A percentile compares a stretch with the other conserved stretches of the same genome.
phyloP scores from a whole-genome alignment of 192 early-diverging fungal genomes.

The Entrophospora sp. region DNA sequence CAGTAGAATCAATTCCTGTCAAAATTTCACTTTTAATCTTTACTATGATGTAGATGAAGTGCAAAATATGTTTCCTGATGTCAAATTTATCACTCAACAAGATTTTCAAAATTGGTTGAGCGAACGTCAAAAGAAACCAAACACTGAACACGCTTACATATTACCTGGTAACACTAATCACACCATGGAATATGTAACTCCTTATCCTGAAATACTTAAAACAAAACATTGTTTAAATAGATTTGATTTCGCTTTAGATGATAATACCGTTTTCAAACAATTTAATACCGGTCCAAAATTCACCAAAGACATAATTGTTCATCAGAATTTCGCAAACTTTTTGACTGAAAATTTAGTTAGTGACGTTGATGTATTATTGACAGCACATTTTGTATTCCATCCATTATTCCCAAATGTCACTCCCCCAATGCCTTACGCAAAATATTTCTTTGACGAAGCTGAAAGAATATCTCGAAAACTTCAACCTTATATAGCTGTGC shows the following conservation, averaged over 20 bases:
- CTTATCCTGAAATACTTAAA: too few relatives aligned
- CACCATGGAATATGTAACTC: not conserved
- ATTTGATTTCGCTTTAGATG: not conserved
- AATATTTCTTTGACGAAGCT: not conserved
- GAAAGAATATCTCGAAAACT: not conserved
- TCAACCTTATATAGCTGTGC: conserved; percentile 9
- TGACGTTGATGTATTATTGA: not conserved
- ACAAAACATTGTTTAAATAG: too few relatives aligned
- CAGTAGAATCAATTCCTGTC: not conserved
- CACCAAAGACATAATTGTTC: not conserved
- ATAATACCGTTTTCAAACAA: not conserved
- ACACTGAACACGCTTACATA: not conserved
- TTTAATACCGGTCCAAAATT: not conserved
- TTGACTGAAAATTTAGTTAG: not conserved
- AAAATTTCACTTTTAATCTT: conserved; percentile 6
- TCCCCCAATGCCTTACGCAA: not conserved
- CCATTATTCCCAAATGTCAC: not conserved
- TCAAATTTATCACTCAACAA: conserved; percentile 9
- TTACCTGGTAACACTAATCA: not conserved
- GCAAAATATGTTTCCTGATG: not conserved
- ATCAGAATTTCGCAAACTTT: not conserved
- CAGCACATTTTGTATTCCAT: not conserved
- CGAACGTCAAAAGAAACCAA: not conserved
- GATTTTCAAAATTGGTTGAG: conserved; percentile 3
- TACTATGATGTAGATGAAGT: conserved; percentile 3